Evolutionary conservation across 2,329 filamentous ascomycete species (phyloP), one percentile per base, ranked within the genome.

Genomic region (Plenodomus biglobosus): DNA sequence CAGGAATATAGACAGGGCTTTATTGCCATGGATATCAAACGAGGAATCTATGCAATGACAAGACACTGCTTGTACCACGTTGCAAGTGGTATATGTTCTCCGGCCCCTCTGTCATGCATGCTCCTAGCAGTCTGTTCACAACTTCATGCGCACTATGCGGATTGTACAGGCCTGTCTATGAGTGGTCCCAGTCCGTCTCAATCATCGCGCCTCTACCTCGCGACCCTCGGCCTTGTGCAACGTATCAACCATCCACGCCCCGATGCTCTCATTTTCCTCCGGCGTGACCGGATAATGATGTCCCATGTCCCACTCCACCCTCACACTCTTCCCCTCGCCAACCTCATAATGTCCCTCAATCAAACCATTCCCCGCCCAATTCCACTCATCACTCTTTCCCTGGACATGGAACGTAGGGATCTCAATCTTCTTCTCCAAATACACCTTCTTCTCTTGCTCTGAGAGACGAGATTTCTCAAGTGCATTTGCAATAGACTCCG

Each of bases 281-380:
- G 53, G 36, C 27, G 44, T 42, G 17, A 61, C 55, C 1, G 71
- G 71, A 52, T 73, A 67, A 56, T 69, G 58, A 65, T 74, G 71
- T 1, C 69, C 69, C 52, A 68, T 70, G 3, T 66, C 58, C 52
- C 62, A 67, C 38, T 55, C 53, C 43, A 58, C 43, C 0, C 65
- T 52, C 30, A 56, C 53, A 24, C 59, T 64, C 45, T 51, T 65
- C 15, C 63, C 65, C 24, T 57, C 56, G 0, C 38, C 58, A 3
- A 56, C 45, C 22, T 66, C 63, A 44, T 60, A 71, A 40, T 51
- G 50, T n/a, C 42, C 57, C n/a, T 58, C 59, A 36, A 67, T 58
- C 53, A 74, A 15, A 24, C 59, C 38, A 22, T 68, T 50, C 2
- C 70, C 66, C 42, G 64, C 62, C 62, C 65, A 68, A 7, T 50